A percentile compares a stretch with the other conserved stretches of the same genome.
These are phyloP conservation scores for Diplosphaera chodatii DNA, from an alignment of 139 green algal species.

Conservation along the genomic window DNA sequence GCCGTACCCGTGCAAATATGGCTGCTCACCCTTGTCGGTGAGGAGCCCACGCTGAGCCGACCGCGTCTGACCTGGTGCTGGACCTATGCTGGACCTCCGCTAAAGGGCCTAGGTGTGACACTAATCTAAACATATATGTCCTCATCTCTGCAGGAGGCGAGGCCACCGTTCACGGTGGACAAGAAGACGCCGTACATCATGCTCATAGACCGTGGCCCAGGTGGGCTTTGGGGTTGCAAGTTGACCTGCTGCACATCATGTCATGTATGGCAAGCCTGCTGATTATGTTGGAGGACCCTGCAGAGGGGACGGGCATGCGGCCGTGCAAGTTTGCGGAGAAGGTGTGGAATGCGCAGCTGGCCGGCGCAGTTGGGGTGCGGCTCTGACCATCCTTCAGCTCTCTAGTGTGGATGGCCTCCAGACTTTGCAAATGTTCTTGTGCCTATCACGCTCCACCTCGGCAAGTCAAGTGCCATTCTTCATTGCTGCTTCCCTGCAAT, in stretches of 20 bases:
- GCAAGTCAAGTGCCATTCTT: too few relatives aligned
- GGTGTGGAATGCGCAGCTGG: slow-evolving; percentile 77
- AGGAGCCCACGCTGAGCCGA: too few relatives aligned
- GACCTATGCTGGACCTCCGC: too few relatives aligned
- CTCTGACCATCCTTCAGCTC: too few relatives aligned
- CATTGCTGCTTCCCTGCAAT: background rate
- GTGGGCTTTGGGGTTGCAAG: background rate
- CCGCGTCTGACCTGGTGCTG: too few relatives aligned
- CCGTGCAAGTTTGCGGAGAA: slow-evolving; percentile 88
- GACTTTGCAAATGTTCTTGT: too few relatives aligned
- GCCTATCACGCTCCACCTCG: too few relatives aligned
- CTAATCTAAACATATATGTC: too few relatives aligned
- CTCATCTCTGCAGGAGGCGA: slow-evolving; percentile 31
- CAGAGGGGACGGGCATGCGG: slow-evolving; percentile 6
- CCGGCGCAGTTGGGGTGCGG: slow-evolving; percentile 73
- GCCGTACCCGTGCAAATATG: slow-evolving; percentile 28
- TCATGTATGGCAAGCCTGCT: too few relatives aligned
- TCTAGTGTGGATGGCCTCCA: too few relatives aligned
- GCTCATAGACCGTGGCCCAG: slow-evolving; percentile 58
- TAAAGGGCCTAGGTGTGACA: too few relatives aligned
- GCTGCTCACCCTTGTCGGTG: slow-evolving; percentile 37
- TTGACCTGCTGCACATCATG: too few relatives aligned
- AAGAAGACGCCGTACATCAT: slow-evolving; percentile 55
- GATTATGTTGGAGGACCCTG: background rate
- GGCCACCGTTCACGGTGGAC: slow-evolving; percentile 28